Percentiles rank a stretch among this genome's conserved stretches.
Evolutionary conservation across 1,139 yeast genomes (phyloP).

Genomic region (Geotrichum candidum): DNA sequence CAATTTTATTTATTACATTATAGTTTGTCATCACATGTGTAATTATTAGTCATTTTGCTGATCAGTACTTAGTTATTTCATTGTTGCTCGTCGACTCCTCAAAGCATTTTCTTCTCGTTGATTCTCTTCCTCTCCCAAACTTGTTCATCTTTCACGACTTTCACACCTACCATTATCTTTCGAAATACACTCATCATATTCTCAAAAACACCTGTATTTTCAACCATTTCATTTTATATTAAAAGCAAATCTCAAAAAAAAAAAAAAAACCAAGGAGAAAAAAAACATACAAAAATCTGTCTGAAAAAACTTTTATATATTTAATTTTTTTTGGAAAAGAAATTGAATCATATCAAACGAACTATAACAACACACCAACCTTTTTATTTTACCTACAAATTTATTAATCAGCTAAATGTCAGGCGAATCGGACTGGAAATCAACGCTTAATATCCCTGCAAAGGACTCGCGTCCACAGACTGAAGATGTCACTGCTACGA

Average conservation of each 20-base stretch:
- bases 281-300: neutral
- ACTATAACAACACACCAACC: neutral
- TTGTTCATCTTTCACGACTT: neutral
- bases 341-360: neutral
- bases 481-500: slow-evolving; percentile 88
- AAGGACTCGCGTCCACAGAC: slow-evolving; percentile 93
- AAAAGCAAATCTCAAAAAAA: neutral
- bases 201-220: neutral
- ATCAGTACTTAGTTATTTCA: neutral
- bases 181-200: neutral
- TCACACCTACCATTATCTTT: neutral
- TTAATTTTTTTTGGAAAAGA: neutral
- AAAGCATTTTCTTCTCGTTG: neutral
- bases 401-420: slow-evolving; percentile 22
- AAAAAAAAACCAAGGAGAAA: neutral
- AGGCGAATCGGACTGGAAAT: slow-evolving; percentile 56
- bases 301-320: neutral
- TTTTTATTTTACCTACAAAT: neutral
- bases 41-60: neutral
- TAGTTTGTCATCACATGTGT: neutral
- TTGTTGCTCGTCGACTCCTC: neutral
- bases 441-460: slow-evolving; percentile 63
- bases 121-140: neutral
- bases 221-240: neutral
- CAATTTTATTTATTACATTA: too few relatives aligned